Percentiles rank a stretch among this genome's conserved stretches.
Evolutionary conservation across 306 rosid species (phyloP).

Genomic region (Casuarina glauca): DNA sequence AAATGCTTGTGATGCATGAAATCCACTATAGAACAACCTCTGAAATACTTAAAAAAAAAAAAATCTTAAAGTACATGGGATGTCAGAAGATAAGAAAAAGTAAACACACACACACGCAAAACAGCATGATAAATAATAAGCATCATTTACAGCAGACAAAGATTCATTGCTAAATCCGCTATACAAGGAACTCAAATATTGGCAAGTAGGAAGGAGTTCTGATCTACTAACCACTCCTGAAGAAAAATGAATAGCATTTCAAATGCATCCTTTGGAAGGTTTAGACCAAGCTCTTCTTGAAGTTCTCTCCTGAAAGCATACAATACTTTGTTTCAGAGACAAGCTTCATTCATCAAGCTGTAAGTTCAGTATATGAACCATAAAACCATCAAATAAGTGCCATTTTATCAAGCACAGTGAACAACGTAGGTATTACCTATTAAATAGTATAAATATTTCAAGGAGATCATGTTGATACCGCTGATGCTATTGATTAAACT

Average conservation of each 20-base stretch:
- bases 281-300: constrained; percentile 87
- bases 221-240: constrained; percentile 69
- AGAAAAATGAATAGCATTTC: constrained; percentile 75
- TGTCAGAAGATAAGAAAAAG: too few relatives aligned
- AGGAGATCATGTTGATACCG: neutral
- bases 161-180: neutral
- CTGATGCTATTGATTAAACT: neutral
- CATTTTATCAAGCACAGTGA: neutral
- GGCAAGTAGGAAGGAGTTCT: neutral
- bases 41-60: neutral
- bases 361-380: neutral
- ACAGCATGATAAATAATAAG: neutral
- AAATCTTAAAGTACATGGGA: too few relatives aligned
- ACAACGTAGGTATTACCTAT: neutral
- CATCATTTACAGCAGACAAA: neutral
- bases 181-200: constrained; percentile 1
- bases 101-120: neutral
- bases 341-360: constrained; percentile 1
- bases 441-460: too few relatives aligned
- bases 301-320: constrained; percentile 82
- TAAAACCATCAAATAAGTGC: neutral
- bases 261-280: constrained; percentile 84
- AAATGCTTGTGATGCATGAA: neutral
- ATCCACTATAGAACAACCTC: neutral
- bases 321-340: constrained; percentile 12